Conservation (phyloP, 768 basidiomycete species). For the Macrolepiota fuliginosa region DNA sequence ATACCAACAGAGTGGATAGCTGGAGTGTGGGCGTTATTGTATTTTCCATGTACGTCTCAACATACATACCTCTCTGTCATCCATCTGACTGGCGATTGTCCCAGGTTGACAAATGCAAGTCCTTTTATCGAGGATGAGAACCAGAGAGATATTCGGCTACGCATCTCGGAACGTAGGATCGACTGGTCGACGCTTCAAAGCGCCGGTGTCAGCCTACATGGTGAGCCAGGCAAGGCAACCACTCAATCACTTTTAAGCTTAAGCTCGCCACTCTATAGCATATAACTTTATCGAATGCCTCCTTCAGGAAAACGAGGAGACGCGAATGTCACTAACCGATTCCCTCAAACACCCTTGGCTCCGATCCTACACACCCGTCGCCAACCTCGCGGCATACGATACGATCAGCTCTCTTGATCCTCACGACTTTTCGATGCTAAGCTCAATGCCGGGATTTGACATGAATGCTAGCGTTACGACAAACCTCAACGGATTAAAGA, state of each 20-base stretch:
- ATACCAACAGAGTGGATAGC: conserved; percentile 87
- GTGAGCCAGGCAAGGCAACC: conserved; percentile 32
- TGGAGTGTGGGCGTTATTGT: conserved; percentile 97
- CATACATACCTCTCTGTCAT: neutral
- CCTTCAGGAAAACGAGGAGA: conserved; percentile 58
- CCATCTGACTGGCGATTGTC: conserved; percentile 12
- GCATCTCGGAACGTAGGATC: conserved; percentile 55
- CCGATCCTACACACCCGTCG: conserved; percentile 26
- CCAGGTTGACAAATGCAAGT: conserved; percentile 70
- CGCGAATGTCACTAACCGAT: conserved; percentile 68
- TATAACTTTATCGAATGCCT: conserved; percentile 65
- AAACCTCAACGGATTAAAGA: conserved; percentile 25
- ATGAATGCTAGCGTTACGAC: conserved; percentile 24
- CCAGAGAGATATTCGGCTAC: conserved; percentile 54
- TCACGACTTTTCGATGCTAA: conserved; percentile 12
- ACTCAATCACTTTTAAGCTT: neutral
- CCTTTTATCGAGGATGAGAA: conserved; percentile 83
- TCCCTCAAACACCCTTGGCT: conserved; percentile 84
- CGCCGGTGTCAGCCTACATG: conserved; percentile 37
- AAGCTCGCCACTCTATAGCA: conserved; percentile 34
- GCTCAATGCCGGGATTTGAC: conserved; percentile 9
- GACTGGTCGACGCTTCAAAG: conserved; percentile 55
- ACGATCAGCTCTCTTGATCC: conserved; percentile 11
- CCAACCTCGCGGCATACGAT: conserved; percentile 2
- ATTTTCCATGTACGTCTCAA: conserved; percentile 71